Conservation (phyloP, 441 rosid genomes). For the Cnidoscolus chayamansa region DNA sequence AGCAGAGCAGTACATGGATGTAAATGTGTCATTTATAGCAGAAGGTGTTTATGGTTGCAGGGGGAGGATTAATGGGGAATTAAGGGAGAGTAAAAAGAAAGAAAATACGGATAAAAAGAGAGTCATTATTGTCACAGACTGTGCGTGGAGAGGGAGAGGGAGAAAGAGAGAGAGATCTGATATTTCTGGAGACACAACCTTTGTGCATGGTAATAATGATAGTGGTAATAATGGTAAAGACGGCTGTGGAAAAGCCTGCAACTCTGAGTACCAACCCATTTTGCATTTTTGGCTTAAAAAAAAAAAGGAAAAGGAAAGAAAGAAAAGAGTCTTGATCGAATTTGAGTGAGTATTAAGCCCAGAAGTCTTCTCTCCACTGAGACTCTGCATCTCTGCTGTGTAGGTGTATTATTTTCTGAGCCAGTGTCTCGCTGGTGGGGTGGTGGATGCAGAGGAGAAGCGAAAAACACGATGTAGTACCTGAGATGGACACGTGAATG, state of each 20-base stretch:
- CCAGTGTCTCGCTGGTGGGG: conserved; percentile 23
- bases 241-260: conserved; percentile 36
- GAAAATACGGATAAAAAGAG: conserved; percentile 28
- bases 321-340: conserved; percentile 7
- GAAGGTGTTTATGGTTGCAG: background rate
- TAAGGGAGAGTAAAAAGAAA: background rate
- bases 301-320: background rate
- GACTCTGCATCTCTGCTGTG: background rate
- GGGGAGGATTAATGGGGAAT: conserved; percentile 21
- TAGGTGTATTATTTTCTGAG: conserved; percentile 16
- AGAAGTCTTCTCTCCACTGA: background rate
- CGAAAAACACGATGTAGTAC: conserved; percentile 41
- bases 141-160: conserved; percentile 20
- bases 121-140: conserved; percentile 28
- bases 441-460: conserved; percentile 26
- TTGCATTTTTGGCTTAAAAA: background rate
- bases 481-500: conserved; percentile 44
- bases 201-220: conserved; percentile 36
- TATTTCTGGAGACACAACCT: conserved; percentile 26
- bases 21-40: conserved; percentile 1
- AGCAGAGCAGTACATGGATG: conserved; percentile 4
- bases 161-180: conserved; percentile 14
- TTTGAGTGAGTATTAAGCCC: background rate
- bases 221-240: conserved; percentile 33
- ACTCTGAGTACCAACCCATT: conserved; percentile 21